These are phyloP conservation scores for Clarireedia monteithiana DNA, from an alignment of 2,329 filamentous ascomycete species.

Conservation along the genomic window DNA sequence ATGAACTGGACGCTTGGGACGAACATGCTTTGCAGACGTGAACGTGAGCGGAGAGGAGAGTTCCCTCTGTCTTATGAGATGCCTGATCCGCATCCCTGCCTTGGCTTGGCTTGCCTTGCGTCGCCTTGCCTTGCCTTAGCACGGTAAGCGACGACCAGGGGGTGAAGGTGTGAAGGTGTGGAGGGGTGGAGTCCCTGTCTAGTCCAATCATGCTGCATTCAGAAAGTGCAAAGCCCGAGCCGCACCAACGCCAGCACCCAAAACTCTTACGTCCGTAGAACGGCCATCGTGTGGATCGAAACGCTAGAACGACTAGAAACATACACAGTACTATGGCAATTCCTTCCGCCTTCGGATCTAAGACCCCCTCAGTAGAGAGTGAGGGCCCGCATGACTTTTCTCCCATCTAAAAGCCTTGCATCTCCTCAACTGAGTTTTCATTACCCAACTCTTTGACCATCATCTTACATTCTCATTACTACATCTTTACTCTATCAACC, in stretches of 20 bases:
- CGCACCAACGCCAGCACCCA: conserved; percentile 5
- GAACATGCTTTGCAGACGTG: too few relatives aligned
- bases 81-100: not conserved
- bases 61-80: too few relatives aligned
- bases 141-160: not conserved
- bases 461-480: conserved; percentile 11
- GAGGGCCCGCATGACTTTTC: not conserved
- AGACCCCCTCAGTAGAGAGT: not conserved
- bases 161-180: not conserved
- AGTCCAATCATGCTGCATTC: conserved; percentile 3
- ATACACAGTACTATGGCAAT: not conserved
- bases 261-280: not conserved
- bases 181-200: not conserved
- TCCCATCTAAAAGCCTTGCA: conserved; percentile 3
- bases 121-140: not conserved
- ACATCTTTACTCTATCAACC: conserved; percentile 6
- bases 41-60: too few relatives aligned
- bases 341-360: conserved; percentile 7
- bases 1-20: too few relatives aligned
- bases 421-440: conserved; percentile 11
- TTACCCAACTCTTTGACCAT: conserved; percentile 10
- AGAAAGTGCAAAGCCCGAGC: conserved; percentile 4
- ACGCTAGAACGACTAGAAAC: not conserved
- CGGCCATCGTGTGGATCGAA: conserved; percentile 1
- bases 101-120: not conserved